Conservation (phyloP, 2,329 filamentous ascomycete species). For the Penicillium aurantiogriseum region DNA sequence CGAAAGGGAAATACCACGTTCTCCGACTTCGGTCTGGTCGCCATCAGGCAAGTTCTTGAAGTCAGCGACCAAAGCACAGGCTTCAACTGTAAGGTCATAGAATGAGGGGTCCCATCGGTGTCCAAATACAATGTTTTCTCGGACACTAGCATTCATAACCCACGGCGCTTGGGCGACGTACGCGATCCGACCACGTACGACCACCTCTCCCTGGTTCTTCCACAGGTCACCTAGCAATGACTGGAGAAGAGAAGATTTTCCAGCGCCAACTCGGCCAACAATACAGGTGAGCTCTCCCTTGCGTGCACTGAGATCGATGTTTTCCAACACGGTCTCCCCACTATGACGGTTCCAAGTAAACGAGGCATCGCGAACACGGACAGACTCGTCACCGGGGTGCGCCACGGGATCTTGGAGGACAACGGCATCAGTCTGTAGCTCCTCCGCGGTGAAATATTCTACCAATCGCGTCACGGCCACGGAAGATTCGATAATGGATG, state of each 20-base stretch:
- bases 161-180: slow-evolving; percentile 92
- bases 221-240: slow-evolving; percentile 86
- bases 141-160: slow-evolving; percentile 97
- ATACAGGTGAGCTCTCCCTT: slow-evolving; percentile 93
- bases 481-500: slow-evolving; percentile 90
- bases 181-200: slow-evolving; percentile 76
- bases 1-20: slow-evolving; percentile 92
- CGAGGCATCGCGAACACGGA: slow-evolving; percentile 76
- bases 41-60: slow-evolving; percentile 91
- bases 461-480: slow-evolving; percentile 87
- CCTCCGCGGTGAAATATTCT: slow-evolving; percentile 80
- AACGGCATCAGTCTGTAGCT: slow-evolving; percentile 84
- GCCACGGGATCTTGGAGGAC: slow-evolving; percentile 65
- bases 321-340: slow-evolving; percentile 64
- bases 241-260: slow-evolving; percentile 91
- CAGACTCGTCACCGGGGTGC: slow-evolving; percentile 78
- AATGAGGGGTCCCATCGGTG: slow-evolving; percentile 91
- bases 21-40: slow-evolving; percentile 93
- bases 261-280: slow-evolving; percentile 89
- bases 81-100: slow-evolving; percentile 88
- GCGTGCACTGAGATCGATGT: slow-evolving; percentile 83
- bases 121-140: slow-evolving; percentile 95
- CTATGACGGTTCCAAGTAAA: slow-evolving; percentile 95
- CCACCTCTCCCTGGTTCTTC: slow-evolving; percentile 81
- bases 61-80: slow-evolving; percentile 86